Evolutionary conservation across 2,329 filamentous ascomycete genomes (phyloP), one percentile per base, ranked within the genome.

Genomic region (Exophiala lecanii-corni): DNA sequence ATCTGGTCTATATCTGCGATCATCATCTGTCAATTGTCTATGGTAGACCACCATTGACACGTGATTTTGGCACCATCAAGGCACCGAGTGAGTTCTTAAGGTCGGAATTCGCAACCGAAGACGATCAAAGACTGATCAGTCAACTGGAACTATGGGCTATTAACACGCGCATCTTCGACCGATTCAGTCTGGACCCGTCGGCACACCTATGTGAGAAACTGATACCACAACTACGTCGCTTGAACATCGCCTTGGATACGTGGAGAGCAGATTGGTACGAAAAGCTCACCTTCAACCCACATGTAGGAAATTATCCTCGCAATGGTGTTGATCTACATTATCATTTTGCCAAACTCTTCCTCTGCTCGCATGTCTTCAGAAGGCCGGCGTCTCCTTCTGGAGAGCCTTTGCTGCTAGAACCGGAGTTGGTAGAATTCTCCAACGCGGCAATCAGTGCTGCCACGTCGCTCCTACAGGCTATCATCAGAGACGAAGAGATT

Each of bases 21-120:
- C 78, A 81, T 47, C 79, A 83, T 57, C 75, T 81, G 18, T 78
- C 76, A 9, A 80, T 79, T 12, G 61, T 79, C 0, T 80, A 81
- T 40, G 75, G 76, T 2, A 66, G 78, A 2, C 74, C 75, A 1
- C 72, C 75, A 0, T 71, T 79, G 9, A 73, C 80, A 0, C 72
- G 74, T 18, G 76, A 80, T 36, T 77, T 81, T 43, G 59, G 65
- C 12, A 70, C 74, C 0, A 74, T 80, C 28, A 71, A 74, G 33
- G 74, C 75, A 3, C 75, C 74, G 62, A 74, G 78, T 36, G 63
- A 67, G 1, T 75, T 80, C 32, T 59, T 79, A 12, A 65, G 70
- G 25, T 68, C 70, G 1, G 66, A 73, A 0, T 64, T 71, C 13
- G 67, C 74, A 1, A 75, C 69, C 0, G 69, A 75, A 2, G 70